Base-by-base conservation (phyloP, 2,329 filamentous ascomycete genomes). In the Teratosphaeria gauchensis region DNA sequence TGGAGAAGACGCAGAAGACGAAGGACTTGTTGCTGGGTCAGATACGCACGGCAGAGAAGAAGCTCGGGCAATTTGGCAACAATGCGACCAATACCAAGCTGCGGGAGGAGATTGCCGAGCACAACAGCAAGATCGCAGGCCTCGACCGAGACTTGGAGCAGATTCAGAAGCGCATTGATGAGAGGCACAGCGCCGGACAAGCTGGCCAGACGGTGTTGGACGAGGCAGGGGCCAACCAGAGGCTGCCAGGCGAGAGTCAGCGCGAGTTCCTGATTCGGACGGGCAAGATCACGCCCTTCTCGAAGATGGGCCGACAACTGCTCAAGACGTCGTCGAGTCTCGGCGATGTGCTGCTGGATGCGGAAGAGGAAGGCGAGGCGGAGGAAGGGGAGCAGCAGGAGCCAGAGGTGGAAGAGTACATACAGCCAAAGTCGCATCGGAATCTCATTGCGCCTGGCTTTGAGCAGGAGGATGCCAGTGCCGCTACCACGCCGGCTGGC, bases 281-380 rank as follows among this genome's bases (percentile, higher is more conserved):
- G 0, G 94, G 94, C 61, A 97, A 97, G 75, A 97, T 99, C 65
- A 99, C 94, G 0, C 94, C 94, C 0, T 99, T 99, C 69, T 89
- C 91, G 7, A 89, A 87, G 63, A 82, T 95, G 66, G 84, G 84
- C 30, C 80, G 83, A 14, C 80, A 83, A n/a, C 76, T 85, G 1
- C 78, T 83, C 31, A 84, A 82, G 2, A 79, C 85, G 2, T 80
- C 86, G 52, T 87, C 87, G 1, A 86, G 86, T 60, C 77, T 96
- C 16, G 87, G 88, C 11, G 86, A 92, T 68, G 87, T 86, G 1
- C 82, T 96, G 59, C 77, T 92, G 14, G 89, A 95, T 70, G 90
- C 89, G 0, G 91, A 96, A 69, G 87, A 90, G 59, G 88, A 88
- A 56, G 73, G 73, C 4, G 73, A 80, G 75, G 76, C 79, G 2